Evolutionary conservation across 805 yeast genomes (phyloP).

Genomic region (Saccharomyces cerevisiae): DNA sequence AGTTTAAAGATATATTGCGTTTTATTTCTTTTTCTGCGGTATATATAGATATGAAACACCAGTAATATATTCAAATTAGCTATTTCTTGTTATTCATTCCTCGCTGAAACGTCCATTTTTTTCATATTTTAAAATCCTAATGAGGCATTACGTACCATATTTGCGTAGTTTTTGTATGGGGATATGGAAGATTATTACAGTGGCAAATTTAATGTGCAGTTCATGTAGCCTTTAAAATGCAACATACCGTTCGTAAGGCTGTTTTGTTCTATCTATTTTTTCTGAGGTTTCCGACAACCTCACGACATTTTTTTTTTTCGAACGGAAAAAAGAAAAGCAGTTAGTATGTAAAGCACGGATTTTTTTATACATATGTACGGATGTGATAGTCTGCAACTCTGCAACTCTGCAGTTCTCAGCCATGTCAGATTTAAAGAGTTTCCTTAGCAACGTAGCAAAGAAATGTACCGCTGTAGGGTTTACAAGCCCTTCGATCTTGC

Average conservation of each 20-base stretch:
- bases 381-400: background rate
- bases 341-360: background rate
- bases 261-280: background rate
- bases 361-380: background rate
- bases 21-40: background rate
- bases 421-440: background rate
- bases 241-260: background rate
- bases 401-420: background rate
- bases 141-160: slow-evolving; percentile 17
- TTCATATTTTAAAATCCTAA: background rate
- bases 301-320: background rate
- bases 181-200: background rate
- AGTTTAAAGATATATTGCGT: background rate
- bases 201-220: background rate
- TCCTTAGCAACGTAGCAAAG: background rate
- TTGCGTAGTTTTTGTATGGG: slow-evolving; percentile 6
- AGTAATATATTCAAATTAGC: background rate
- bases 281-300: background rate
- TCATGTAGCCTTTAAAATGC: background rate
- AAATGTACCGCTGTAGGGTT: background rate
- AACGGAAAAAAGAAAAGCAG: background rate
- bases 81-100: background rate
- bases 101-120: background rate
- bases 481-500: slow-evolving; percentile 24
- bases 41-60: background rate